Evolutionary conservation across 768 basidiomycete genomes (phyloP), one percentile per base, ranked within the genome.

Genomic region (Strobilomyces dryophilus): DNA sequence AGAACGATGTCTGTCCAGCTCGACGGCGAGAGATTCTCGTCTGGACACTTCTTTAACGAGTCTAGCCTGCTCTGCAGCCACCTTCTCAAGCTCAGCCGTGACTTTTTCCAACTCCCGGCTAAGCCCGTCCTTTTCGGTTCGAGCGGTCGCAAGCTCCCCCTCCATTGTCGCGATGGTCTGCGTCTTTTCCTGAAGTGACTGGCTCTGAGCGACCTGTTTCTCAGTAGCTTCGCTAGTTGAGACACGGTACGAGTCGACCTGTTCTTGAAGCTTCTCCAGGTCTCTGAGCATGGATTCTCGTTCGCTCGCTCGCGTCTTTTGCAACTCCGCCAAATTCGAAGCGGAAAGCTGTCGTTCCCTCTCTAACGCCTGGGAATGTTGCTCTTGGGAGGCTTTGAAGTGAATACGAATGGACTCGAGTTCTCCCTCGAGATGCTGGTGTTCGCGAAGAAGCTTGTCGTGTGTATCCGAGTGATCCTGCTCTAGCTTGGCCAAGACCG

Each of bases 1-100:
- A 9, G 83, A 84, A 24, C 88, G 87, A 67, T 90, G 87, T 34
- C 77, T 81, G 60, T 92, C 89, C 32, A 93, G 73, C 63, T 94
- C 89, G 20, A 79, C 77, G 10, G 80, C 81, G 35, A 91, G 76
- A 17, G 87, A 84, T 59, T 90, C 82, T 37, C 83, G 84, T 59
- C 86, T 85, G 8, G 88, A 87, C 10, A 81, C 83, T 64, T 89
- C 88, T 58, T 84, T 79, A 31, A 83, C 73, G 11, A 89, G 78
- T 62, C 79, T 78, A 4, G 79, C 76, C 59, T 86, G 83, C 62
- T 87, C 82, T 15, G 63, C 70, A 32, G 75, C 79, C 31, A 82
- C 81, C 56, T 72, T 74, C 45, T 81, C 76, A 9, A 91, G 74
- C 61, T 89, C 85, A 12, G 71, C 75, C 51, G 78, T 78, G 46